Conservation (phyloP, 1,284 basidiomycete genomes). For the Tilletia caries region DNA sequence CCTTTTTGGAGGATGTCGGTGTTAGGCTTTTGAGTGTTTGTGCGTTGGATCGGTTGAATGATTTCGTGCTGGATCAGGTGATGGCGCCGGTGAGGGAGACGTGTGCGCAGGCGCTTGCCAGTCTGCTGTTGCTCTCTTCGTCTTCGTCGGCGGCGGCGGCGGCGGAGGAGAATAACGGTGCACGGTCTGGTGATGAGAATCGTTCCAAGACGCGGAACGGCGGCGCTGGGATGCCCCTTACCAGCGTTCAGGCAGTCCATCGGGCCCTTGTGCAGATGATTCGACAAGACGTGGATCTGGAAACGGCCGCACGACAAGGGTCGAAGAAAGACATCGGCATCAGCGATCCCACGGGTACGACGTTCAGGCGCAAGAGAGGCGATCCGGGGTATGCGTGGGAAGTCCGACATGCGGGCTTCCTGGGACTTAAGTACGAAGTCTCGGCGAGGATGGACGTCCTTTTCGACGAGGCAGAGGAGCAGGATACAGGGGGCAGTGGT, state of each 20-base stretch:
- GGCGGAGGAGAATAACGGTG: too few relatives aligned
- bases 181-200: background rate
- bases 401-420: slow-evolving; percentile 88
- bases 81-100: slow-evolving; percentile 96
- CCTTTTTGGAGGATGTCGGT: slow-evolving; percentile 84
- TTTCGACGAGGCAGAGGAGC: slow-evolving; percentile 35
- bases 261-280: slow-evolving; percentile 87
- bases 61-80: slow-evolving; percentile 96
- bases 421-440: slow-evolving; percentile 96
- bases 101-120: slow-evolving; percentile 87
- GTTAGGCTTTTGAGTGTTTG: slow-evolving; percentile 84
- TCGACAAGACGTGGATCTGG: slow-evolving; percentile 66
- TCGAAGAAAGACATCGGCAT: slow-evolving; percentile 6
- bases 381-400: slow-evolving; percentile 79
- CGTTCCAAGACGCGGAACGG: too few relatives aligned
- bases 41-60: slow-evolving; percentile 93
- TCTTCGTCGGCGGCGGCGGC: background rate
- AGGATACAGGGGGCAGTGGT: slow-evolving; percentile 42
- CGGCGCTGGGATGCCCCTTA: slow-evolving; percentile 68
- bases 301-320: background rate
- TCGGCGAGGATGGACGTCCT: slow-evolving; percentile 84
- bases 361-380: slow-evolving; percentile 55
- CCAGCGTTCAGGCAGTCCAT: slow-evolving; percentile 76
- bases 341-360: too few relatives aligned
- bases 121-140: slow-evolving; percentile 62